Evolutionary conservation across 495 filamentous ascomycete species (phyloP).

Genomic region (Penicillium ochrochloron): DNA sequence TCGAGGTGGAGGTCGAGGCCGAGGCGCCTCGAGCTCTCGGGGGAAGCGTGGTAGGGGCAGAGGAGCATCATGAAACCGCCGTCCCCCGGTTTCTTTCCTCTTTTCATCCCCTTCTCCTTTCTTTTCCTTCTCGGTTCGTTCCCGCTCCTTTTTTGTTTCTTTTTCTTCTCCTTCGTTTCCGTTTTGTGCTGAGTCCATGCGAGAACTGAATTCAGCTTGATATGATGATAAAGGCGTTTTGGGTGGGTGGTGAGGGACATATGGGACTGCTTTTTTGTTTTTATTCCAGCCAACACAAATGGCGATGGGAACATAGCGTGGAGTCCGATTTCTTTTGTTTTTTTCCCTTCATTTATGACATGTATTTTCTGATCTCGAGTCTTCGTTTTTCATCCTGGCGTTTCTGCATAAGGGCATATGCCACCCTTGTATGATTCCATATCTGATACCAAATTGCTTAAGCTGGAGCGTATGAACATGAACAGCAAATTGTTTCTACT

Average conservation of each 20-base stretch:
- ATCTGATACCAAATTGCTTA: slow-evolving; percentile 2
- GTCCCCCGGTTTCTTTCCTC: not conserved
- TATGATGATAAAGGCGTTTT: not conserved
- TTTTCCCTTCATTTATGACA: not conserved
- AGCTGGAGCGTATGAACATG: not conserved
- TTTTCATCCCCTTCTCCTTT: not conserved
- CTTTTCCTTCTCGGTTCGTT: not conserved
- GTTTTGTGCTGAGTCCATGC: not conserved
- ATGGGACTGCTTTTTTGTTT: not conserved
- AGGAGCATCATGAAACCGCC: not conserved
- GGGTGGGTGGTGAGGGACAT: not conserved
- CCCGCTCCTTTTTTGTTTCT: not conserved
- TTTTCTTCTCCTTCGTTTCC: not conserved
- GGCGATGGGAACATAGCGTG: slow-evolving; percentile 4
- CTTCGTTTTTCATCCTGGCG: not conserved
- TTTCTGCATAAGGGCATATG: not conserved
- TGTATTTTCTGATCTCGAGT: not conserved
- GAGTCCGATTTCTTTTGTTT: not conserved
- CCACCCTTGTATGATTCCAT: not conserved
- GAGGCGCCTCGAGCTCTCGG: not conserved
- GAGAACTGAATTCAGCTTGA: not conserved
- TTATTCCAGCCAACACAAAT: not conserved
- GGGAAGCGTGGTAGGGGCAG: not conserved
- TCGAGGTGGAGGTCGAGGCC: slow-evolving; percentile 7
- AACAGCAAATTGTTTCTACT: not conserved